Evolutionary conservation across 1,139 yeast species (phyloP).

Genomic region (Pneumocystis jirovecii): DNA sequence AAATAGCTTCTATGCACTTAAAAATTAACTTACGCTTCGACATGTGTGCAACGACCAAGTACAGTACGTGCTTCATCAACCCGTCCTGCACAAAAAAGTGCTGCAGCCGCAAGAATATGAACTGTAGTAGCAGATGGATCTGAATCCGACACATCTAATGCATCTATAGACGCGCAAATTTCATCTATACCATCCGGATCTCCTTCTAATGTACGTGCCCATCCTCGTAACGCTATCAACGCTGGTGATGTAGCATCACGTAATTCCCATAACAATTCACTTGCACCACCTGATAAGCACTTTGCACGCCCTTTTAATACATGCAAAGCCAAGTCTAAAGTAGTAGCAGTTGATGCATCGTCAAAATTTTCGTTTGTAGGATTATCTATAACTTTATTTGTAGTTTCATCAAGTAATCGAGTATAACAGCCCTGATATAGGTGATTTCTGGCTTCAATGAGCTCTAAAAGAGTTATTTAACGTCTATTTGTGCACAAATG

Average conservation of each 20-base stretch:
- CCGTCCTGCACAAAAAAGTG: not conserved
- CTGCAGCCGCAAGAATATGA: not conserved
- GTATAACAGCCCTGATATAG: not conserved
- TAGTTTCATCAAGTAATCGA: not conserved
- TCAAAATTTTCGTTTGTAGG: not conserved
- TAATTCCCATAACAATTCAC: not conserved
- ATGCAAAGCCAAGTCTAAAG: not conserved
- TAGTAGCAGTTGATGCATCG: not conserved
- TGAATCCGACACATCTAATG: not conserved
- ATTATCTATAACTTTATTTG: not conserved
- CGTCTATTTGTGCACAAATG: not conserved
- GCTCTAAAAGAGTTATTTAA: not conserved
- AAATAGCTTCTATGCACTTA: not conserved
- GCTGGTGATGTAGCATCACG: not conserved
- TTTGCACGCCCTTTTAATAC: not conserved
- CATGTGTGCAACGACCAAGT: not conserved
- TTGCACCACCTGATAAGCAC: not conserved
- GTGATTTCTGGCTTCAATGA: not conserved
- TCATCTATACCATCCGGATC: not conserved
- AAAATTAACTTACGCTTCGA: not conserved
- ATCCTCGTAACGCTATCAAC: not conserved
- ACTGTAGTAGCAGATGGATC: not conserved
- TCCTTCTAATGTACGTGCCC: not conserved
- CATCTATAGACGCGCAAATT: not conserved
- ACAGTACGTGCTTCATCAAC: not conserved